These are phyloP conservation scores for Aspergillus viridinutans DNA, from an alignment of 2,329 filamentous ascomycete species.

Conservation along the genomic window DNA sequence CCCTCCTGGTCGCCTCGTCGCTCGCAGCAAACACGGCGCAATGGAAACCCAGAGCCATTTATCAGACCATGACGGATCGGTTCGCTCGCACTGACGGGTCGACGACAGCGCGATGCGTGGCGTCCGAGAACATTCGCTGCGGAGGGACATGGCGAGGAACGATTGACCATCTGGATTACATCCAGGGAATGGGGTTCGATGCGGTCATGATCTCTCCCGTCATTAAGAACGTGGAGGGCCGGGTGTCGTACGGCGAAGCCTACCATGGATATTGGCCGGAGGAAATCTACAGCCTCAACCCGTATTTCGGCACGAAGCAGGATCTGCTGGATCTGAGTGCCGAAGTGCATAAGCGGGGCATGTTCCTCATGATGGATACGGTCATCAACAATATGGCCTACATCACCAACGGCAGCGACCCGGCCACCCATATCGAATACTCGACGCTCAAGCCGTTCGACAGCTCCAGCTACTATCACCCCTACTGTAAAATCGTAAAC, in stretches of 20 bases:
- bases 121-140: conserved; percentile 39
- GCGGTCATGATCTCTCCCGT: conserved; percentile 45
- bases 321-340: conserved; percentile 46
- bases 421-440: conserved; percentile 22
- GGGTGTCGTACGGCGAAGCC: conserved; percentile 40
- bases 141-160: conserved; percentile 50
- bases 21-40: conserved; percentile 24
- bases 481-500: conserved; percentile 27
- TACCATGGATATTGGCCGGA: conserved; percentile 51
- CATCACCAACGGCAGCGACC: conserved; percentile 24
- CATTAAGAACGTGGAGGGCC: conserved; percentile 35
- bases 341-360: conserved; percentile 44
- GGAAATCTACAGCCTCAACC: conserved; percentile 47
- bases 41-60: conserved; percentile 44
- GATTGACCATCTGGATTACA: conserved; percentile 48
- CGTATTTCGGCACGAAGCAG: conserved; percentile 45
- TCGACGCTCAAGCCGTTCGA: conserved; percentile 25
- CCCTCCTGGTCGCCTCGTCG: background rate
- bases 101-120: conserved; percentile 27
- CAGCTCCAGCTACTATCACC: conserved; percentile 22
- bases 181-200: conserved; percentile 48
- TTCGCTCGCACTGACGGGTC: conserved; percentile 42
- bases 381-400: conserved; percentile 49
- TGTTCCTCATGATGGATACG: conserved; percentile 52
- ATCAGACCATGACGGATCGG: conserved; percentile 47